A percentile compares a stretch with the other conserved stretches of the same genome.
Conservation (phyloP, 192 early-diverging fungal genomes). For the Phycomyces blakesleeanus region DNA sequence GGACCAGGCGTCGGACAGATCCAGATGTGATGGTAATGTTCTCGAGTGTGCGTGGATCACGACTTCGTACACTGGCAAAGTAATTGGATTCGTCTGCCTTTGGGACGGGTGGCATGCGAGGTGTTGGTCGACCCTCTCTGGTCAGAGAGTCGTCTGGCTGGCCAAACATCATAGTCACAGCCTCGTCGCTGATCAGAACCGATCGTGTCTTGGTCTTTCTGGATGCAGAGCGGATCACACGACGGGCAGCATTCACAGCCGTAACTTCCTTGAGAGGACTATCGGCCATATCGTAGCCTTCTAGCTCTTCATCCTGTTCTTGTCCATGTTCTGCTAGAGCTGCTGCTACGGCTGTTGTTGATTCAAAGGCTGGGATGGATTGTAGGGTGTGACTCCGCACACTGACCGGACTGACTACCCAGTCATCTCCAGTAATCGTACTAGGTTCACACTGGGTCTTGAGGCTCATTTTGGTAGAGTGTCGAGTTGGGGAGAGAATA, state of each 20-base stretch:
- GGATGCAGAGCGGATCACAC: constrained; percentile 21
- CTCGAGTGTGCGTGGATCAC: not conserved
- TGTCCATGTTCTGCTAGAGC: no score
- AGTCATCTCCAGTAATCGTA: not conserved
- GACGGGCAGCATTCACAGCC: constrained; percentile 16
- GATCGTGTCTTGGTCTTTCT: constrained; percentile 19
- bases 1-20: constrained; percentile 7
- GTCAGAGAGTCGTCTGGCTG: not conserved
- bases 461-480: not conserved
- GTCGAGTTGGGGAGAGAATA: not conserved
- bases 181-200: constrained; percentile 5
- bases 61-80: constrained; percentile 13
- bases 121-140: not conserved
- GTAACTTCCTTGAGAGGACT: not conserved
- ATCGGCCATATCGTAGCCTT: not conserved
- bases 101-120: not conserved
- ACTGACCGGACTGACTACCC: not conserved
- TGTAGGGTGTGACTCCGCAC: not conserved
- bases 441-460: not conserved
- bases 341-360: no score
- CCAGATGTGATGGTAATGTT: constrained; percentile 15
- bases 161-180: constrained; percentile 10
- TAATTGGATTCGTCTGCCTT: constrained; percentile 2
- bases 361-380: not conserved
- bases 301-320: not conserved